Conservation (phyloP, 2,329 filamentous ascomycete species). For the Aspergillus spinulosporus region DNA sequence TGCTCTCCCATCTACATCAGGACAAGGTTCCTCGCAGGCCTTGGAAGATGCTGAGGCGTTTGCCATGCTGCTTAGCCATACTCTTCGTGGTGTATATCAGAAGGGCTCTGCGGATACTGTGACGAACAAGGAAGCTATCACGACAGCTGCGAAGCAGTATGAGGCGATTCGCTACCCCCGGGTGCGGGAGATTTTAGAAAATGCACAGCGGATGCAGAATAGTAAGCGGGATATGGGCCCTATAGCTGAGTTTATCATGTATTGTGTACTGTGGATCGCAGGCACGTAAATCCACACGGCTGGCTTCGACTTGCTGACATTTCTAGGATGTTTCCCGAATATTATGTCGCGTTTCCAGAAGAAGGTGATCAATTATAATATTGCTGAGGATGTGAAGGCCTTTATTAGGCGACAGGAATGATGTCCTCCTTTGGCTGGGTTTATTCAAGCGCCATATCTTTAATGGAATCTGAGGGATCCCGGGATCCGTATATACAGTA, state of each 20-base stretch:
- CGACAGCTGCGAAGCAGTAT: constrained; percentile 33
- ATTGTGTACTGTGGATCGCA: constrained; percentile 42
- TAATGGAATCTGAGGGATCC: neutral
- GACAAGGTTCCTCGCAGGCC: constrained; percentile 58
- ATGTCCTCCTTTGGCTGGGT: neutral
- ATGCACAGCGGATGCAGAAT: constrained; percentile 35
- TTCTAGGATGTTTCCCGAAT: constrained; percentile 27
- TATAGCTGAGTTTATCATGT: constrained; percentile 39
- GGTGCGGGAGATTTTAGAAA: constrained; percentile 35
- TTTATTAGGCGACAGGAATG: constrained; percentile 5
- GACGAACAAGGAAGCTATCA: constrained; percentile 26
- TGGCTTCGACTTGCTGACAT: constrained; percentile 16
- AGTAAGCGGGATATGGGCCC: constrained; percentile 37
- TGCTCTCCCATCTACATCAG: constrained; percentile 55
- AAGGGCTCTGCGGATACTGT: neutral
- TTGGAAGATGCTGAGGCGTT: constrained; percentile 57
- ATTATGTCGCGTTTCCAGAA: constrained; percentile 19
- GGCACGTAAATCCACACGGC: constrained; percentile 22
- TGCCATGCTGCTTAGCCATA: constrained; percentile 42
- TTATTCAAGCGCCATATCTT: too few species aligned
- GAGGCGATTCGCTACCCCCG: constrained; percentile 38
- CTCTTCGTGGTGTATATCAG: constrained; percentile 22
- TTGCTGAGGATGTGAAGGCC: constrained; percentile 25
- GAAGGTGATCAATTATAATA: constrained; percentile 28
- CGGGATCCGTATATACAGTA: neutral